Conservation (phyloP, 352 stramenopile species). For the Globisporangium orthogonon region DNA sequence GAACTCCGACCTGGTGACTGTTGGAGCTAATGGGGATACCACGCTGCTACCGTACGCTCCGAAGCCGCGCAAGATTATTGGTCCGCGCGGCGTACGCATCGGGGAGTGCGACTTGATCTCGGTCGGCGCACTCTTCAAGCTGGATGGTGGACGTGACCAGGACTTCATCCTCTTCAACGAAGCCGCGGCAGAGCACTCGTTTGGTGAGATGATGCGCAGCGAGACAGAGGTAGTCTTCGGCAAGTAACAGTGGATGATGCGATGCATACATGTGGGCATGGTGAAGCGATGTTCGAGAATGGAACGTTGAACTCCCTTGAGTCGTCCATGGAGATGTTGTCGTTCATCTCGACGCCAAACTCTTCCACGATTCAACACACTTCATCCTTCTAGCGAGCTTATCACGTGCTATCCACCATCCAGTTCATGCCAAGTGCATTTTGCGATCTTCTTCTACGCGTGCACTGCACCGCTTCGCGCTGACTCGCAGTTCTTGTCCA, state of each 20-base stretch:
- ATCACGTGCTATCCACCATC: too few relatives aligned
- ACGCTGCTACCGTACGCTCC: background rate
- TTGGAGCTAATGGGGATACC: background rate
- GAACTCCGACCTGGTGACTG: background rate
- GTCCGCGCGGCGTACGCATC: constrained; percentile 8
- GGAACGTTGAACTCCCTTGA: too few relatives aligned
- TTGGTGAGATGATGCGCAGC: constrained; percentile 73
- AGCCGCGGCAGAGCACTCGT: constrained; percentile 53
- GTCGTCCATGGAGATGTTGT: too few relatives aligned
- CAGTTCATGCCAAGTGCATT: background rate
- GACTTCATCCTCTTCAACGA: constrained; percentile 85
- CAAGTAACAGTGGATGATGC: constrained; percentile 5
- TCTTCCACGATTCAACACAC: too few relatives aligned
- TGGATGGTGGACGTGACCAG: constrained; percentile 70
- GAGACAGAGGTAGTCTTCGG: constrained; percentile 41
- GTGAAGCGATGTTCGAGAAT: too few relatives aligned
- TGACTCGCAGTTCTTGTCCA: background rate
- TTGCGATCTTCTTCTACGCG: background rate
- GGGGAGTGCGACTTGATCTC: constrained; percentile 48
- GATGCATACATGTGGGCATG: background rate
- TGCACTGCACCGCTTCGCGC: background rate
- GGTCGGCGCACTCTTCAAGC: constrained; percentile 69
- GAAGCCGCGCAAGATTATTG: constrained; percentile 15
- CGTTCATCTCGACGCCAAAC: too few relatives aligned
- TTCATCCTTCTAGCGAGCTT: too few relatives aligned